These are phyloP conservation scores for Solanum chacoense DNA, from an alignment of 305 asterid genomes.

Conservation along the genomic window DNA sequence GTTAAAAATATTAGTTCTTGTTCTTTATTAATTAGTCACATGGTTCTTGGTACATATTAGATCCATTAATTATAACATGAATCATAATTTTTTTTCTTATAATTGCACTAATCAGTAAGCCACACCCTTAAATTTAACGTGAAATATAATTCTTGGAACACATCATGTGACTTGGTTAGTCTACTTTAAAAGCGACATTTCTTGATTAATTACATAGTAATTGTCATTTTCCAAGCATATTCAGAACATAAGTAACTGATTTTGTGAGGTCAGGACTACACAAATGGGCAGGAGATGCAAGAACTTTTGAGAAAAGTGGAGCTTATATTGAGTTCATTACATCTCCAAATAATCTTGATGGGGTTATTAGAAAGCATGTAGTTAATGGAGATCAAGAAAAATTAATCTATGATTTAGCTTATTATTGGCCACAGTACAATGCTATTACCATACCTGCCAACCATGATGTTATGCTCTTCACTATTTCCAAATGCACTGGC, in stretches of 20 bases:
- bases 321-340: constrained; percentile 24
- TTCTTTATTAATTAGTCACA: not conserved
- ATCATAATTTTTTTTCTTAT: no score
- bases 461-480: constrained; percentile 20
- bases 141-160: not conserved
- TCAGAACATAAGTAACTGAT: constrained; percentile 41
- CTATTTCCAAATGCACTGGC: not conserved
- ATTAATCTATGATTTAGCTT: constrained; percentile 37
- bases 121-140: not conserved
- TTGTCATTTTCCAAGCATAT: constrained; percentile 33
- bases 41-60: not conserved
- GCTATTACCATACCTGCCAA: constrained; percentile 46
- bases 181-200: not conserved
- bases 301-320: not conserved
- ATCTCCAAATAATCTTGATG: constrained; percentile 67
- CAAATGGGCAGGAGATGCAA: constrained; percentile 56
- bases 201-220: not conserved
- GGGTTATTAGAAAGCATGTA: constrained; percentile 36
- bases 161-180: not conserved
- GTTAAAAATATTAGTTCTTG: no score
- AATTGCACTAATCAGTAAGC: not conserved
- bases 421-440: constrained; percentile 77
- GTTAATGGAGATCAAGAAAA: constrained; percentile 36
- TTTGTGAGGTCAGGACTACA: constrained; percentile 33
- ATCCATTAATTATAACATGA: not conserved